These are phyloP conservation scores for Penicillium freii DNA, from an alignment of 2,329 filamentous ascomycete genomes.

Conservation along the genomic window DNA sequence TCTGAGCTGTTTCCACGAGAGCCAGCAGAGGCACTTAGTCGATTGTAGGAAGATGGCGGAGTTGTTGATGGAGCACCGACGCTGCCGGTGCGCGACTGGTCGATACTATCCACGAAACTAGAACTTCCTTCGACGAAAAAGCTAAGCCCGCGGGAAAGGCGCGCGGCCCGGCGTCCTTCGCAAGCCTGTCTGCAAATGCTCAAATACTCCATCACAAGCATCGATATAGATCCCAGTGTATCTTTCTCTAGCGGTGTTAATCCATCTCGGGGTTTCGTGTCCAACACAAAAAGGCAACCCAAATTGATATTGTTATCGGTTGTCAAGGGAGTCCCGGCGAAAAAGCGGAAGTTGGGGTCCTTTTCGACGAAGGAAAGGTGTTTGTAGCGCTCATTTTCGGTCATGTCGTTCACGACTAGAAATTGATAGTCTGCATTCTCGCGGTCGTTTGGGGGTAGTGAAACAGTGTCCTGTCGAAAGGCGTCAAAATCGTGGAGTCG, in stretches of 20 bases:
- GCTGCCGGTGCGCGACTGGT: slow-evolving; percentile 26
- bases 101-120: slow-evolving; percentile 35
- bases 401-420: slow-evolving; percentile 42
- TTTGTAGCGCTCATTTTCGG: slow-evolving; percentile 40
- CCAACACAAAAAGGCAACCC: slow-evolving; percentile 60
- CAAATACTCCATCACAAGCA: slow-evolving; percentile 60
- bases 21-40: slow-evolving; percentile 23
- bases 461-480: slow-evolving; percentile 34
- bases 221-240: slow-evolving; percentile 58
- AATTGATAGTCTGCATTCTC: slow-evolving; percentile 26
- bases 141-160: slow-evolving; percentile 56
- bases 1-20: slow-evolving; percentile 25
- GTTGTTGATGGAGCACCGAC: slow-evolving; percentile 18
- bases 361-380: slow-evolving; percentile 36
- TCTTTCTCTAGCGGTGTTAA: slow-evolving; percentile 41
- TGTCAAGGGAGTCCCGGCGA: slow-evolving; percentile 61
- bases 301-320: slow-evolving; percentile 58
- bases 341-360: slow-evolving; percentile 47
- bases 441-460: slow-evolving; percentile 30
- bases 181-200: slow-evolving; percentile 54
- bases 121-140: slow-evolving; percentile 55
- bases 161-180: slow-evolving; percentile 53
- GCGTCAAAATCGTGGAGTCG: slow-evolving; percentile 1
- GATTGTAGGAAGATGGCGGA: slow-evolving; percentile 23
- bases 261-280: slow-evolving; percentile 54